phyloP scores from a whole-genome alignment of 768 basidiomycete genomes.

The Imleria badia region DNA sequence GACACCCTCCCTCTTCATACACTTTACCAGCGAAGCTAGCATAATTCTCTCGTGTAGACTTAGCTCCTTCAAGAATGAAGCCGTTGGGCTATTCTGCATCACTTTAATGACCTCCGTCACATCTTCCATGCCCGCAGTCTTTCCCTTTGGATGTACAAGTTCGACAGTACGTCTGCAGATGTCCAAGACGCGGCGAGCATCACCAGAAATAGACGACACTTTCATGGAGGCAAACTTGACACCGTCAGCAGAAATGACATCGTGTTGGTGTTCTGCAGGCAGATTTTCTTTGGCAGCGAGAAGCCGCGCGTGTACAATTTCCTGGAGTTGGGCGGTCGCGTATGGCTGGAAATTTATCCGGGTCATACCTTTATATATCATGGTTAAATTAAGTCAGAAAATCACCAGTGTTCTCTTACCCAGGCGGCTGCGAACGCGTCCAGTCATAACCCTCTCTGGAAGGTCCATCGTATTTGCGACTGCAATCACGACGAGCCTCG shows the following conservation, averaged over 20 bases:
- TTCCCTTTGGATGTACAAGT: conserved; percentile 52
- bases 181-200: conserved; percentile 90
- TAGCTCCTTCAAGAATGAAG: conserved; percentile 77
- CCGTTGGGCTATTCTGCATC: conserved; percentile 91
- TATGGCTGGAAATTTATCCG: conserved; percentile 94
- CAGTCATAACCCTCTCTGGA: conserved; percentile 90
- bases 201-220: conserved; percentile 82
- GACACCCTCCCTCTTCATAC: conserved; percentile 79
- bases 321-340: conserved; percentile 68
- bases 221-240: conserved; percentile 83
- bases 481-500: conserved; percentile 91
- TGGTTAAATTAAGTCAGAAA: not conserved
- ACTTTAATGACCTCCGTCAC: conserved; percentile 76
- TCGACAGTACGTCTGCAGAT: conserved; percentile 93
- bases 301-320: conserved; percentile 86
- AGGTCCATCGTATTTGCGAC: conserved; percentile 99
- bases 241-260: conserved; percentile 65
- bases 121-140: conserved; percentile 64
- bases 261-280: conserved; percentile 42
- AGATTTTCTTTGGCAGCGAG: conserved; percentile 54
- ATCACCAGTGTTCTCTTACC: conserved; percentile 47
- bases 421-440: conserved; percentile 87
- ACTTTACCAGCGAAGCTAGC: conserved; percentile 80
- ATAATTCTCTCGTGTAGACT: conserved; percentile 88
- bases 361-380: conserved; percentile 64